Conservation (phyloP, 805 yeast genomes). For the Saccharomycopsis amapae region DNA sequence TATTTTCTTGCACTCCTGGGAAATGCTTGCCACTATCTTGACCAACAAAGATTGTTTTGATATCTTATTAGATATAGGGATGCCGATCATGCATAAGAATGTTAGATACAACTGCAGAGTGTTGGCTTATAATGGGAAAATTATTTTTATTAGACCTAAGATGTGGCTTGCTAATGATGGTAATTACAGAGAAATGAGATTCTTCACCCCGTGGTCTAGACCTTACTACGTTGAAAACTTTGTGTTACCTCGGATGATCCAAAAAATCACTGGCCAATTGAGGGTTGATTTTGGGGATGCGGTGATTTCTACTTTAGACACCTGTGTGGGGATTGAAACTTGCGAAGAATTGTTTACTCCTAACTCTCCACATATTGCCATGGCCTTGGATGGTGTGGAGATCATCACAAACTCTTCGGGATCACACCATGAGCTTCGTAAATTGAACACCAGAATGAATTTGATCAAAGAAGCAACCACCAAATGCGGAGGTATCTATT, state of each 20-base stretch:
- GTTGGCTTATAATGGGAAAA: conserved; percentile 69
- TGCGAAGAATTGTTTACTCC: conserved; percentile 98
- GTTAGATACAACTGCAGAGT: conserved; percentile 90
- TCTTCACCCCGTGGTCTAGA: conserved; percentile 90
- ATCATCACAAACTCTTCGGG: conserved; percentile 94
- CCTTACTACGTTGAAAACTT: conserved; percentile 68
- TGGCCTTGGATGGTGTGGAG: conserved; percentile 96
- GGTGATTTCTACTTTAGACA: conserved; percentile 72
- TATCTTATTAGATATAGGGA: conserved; percentile 83
- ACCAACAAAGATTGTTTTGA: conserved; percentile 61
- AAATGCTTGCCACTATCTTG: conserved; percentile 76
- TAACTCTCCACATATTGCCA: conserved; percentile 83
- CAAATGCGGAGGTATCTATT: conserved; percentile 93
- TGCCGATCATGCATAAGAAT: conserved; percentile 85
- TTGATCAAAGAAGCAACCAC: conserved; percentile 88
- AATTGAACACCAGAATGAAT: conserved; percentile 75
- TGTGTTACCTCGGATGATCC: conserved; percentile 64
- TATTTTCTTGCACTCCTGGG: conserved; percentile 87
- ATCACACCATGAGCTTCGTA: conserved; percentile 94
- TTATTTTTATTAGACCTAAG: conserved; percentile 86
- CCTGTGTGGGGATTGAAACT: conserved; percentile 94
- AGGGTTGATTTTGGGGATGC: conserved; percentile 86
- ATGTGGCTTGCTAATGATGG: conserved; percentile 95
- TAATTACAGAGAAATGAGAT: conserved; percentile 95
- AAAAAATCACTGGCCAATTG: conserved; percentile 57